phyloP scores from a whole-genome alignment of 371 early-diverging fungal species.

The Mortierella sp. region DNA sequence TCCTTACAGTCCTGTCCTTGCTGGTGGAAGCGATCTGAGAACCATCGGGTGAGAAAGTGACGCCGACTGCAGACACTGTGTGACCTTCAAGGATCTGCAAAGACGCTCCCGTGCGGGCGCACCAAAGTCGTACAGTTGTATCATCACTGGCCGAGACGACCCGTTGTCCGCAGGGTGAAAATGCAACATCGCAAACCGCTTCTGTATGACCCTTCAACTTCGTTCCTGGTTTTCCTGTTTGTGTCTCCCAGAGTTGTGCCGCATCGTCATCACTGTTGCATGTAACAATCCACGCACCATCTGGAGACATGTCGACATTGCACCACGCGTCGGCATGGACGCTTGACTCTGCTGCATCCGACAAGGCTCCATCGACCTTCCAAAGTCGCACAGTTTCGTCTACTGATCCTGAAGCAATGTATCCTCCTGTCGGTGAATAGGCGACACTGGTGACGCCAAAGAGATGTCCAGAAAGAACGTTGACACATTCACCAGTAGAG shows the following conservation, averaged over 20 bases:
- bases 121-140: background rate
- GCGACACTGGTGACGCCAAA: background rate
- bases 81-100: background rate
- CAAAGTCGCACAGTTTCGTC: slow-evolving; percentile 24
- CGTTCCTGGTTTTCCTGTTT: background rate
- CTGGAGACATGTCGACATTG: background rate
- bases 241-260: slow-evolving; percentile 11
- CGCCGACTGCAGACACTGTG: background rate
- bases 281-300: background rate
- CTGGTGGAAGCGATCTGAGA: slow-evolving; percentile 1
- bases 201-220: background rate
- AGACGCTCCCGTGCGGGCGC: background rate
- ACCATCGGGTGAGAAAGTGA: background rate
- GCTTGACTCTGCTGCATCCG: background rate
- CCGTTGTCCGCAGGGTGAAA: background rate
- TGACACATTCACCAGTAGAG: background rate
- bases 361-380: background rate
- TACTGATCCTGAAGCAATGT: slow-evolving; percentile 6
- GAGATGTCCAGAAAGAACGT: background rate
- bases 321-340: background rate
- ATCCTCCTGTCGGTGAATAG: slow-evolving; percentile 1
- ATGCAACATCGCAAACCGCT: background rate
- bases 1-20: background rate
- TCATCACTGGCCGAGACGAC: background rate
- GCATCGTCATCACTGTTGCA: background rate